These are phyloP conservation scores for Colletotrichum cereale DNA, from an alignment of 2,329 filamentous ascomycete species.

Conservation along the genomic window DNA sequence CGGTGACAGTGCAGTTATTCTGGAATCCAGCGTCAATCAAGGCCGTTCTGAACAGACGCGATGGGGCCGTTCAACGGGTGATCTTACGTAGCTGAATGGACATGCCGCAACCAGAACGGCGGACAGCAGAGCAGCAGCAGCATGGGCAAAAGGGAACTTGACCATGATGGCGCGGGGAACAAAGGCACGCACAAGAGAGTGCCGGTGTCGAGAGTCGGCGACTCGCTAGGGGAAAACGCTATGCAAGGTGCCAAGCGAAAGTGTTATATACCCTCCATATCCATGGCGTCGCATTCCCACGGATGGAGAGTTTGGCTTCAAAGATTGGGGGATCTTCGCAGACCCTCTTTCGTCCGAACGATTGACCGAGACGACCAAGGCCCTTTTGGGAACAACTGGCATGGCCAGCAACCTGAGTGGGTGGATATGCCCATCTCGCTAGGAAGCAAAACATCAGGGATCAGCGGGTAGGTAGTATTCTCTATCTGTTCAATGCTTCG, in stretches of 20 bases:
- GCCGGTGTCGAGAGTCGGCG: constrained; percentile 11
- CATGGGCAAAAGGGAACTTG: constrained; percentile 25
- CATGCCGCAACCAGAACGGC: constrained; percentile 28
- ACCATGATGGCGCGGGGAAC: constrained; percentile 33
- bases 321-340: constrained; percentile 25
- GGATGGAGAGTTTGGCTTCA: constrained; percentile 1
- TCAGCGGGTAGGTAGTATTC: neutral
- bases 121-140: constrained; percentile 29
- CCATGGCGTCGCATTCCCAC: constrained; percentile 7
- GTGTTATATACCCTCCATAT: constrained; percentile 33
- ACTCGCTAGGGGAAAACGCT: constrained; percentile 14
- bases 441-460: neutral
- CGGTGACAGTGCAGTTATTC: constrained; percentile 26
- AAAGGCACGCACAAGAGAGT: neutral
- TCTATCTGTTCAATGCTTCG: neutral
- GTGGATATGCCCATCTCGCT: constrained; percentile 17
- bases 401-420: constrained; percentile 14
- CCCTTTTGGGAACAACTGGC: constrained; percentile 23
- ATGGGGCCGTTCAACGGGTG: neutral
- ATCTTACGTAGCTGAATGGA: constrained; percentile 15
- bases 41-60: neutral
- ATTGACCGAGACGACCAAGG: constrained; percentile 4
- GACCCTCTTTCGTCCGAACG: constrained; percentile 30
- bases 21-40: constrained; percentile 9
- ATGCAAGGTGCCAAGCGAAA: constrained; percentile 22